These are phyloP conservation scores for Zygosaccharomyces lentus DNA, from an alignment of 805 yeast species.

Conservation along the genomic window DNA sequence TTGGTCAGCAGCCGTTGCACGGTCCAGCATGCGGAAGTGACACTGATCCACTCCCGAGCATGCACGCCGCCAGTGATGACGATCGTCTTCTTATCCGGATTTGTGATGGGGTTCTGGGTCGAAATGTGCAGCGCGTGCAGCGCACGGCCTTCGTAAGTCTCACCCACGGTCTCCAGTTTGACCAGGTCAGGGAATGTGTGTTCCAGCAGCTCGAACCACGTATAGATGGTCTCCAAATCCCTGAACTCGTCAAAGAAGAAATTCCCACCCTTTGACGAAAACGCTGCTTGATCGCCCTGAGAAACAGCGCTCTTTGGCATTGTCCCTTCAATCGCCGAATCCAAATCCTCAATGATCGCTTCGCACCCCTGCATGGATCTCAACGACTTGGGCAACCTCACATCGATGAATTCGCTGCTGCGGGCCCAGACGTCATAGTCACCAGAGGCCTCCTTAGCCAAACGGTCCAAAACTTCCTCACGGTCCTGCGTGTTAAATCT, in stretches of 20 bases:
- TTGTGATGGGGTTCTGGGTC: slow-evolving; percentile 39
- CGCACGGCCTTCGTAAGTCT: slow-evolving; percentile 69
- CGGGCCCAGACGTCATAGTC: slow-evolving; percentile 49
- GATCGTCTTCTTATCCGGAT: slow-evolving; percentile 54
- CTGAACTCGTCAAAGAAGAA: slow-evolving; percentile 68
- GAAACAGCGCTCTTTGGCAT: slow-evolving; percentile 36
- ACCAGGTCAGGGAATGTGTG: slow-evolving; percentile 62
- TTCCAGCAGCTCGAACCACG: slow-evolving; percentile 63
- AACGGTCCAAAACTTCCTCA: slow-evolving; percentile 9
- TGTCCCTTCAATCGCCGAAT: slow-evolving; percentile 53
- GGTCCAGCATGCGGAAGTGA: slow-evolving; percentile 60
- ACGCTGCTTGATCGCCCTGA: slow-evolving; percentile 9
- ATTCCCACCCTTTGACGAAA: slow-evolving; percentile 36
- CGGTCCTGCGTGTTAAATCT: slow-evolving; percentile 19
- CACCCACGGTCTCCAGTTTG: slow-evolving; percentile 64
- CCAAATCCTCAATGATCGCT: slow-evolving; percentile 52
- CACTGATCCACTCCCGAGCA: slow-evolving; percentile 87
- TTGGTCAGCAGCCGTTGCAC: slow-evolving; percentile 45
- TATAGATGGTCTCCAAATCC: slow-evolving; percentile 60
- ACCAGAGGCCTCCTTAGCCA: slow-evolving; percentile 14
- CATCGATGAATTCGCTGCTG: slow-evolving; percentile 44
- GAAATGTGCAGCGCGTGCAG: slow-evolving; percentile 63
- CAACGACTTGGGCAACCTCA: slow-evolving; percentile 30
- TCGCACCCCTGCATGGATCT: slow-evolving; percentile 27
- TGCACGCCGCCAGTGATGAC: slow-evolving; percentile 82